These are phyloP conservation scores for Talaromyces stipitatus DNA, from an alignment of 495 filamentous ascomycete species.

Conservation along the genomic window DNA sequence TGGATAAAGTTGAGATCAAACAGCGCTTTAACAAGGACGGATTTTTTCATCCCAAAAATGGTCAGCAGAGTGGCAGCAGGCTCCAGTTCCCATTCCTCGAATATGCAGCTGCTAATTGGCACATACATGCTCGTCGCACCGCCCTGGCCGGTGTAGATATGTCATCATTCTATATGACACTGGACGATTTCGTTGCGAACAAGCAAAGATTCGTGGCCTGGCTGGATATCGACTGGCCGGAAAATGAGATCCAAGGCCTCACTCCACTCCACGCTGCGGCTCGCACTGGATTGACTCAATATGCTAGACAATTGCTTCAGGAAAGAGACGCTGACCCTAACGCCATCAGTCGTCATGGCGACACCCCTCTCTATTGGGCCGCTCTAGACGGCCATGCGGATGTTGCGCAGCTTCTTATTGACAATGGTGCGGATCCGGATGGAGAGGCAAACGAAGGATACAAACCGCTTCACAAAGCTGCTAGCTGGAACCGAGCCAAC, in stretches of 20 bases:
- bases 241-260: constrained; percentile 2
- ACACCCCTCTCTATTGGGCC: constrained; percentile 21
- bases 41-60: background rate
- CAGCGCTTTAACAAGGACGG: background rate
- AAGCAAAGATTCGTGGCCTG: constrained; percentile 8
- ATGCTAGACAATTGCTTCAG: constrained; percentile 10
- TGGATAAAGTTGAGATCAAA: constrained; percentile 9
- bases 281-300: constrained; percentile 10
- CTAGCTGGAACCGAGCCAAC: constrained; percentile 11
- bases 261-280: constrained; percentile 15
- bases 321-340: constrained; percentile 8
- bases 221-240: constrained; percentile 13
- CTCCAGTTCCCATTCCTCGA: constrained; percentile 15
- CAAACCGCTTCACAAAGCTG: constrained; percentile 23
- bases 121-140: constrained; percentile 10
- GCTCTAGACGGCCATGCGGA: constrained; percentile 16
- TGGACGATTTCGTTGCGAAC: constrained; percentile 9
- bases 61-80: background rate
- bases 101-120: constrained; percentile 16
- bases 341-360: background rate
- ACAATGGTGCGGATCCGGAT: constrained; percentile 17
- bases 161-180: constrained; percentile 5
- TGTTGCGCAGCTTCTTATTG: constrained; percentile 14
- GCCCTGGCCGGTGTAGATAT: constrained; percentile 3
- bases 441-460: constrained; percentile 12